Evolutionary conservation across 1,139 yeast species (phyloP).

Genomic region (Blastobotrys arbuscula): DNA sequence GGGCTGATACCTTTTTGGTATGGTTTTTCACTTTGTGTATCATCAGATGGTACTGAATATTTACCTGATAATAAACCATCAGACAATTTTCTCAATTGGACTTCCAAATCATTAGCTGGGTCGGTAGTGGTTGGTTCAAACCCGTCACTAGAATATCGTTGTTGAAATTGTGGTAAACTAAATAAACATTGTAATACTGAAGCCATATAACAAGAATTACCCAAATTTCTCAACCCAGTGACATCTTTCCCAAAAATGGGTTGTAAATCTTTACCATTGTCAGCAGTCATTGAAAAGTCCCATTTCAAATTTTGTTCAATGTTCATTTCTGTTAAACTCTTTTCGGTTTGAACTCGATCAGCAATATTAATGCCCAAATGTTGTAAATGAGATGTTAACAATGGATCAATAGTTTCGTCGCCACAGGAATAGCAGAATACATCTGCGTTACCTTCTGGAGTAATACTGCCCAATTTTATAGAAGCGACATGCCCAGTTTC

Average conservation of each 20-base stretch:
- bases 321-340: constrained; percentile 79
- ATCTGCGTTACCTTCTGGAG: constrained; percentile 61
- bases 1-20: constrained; percentile 80
- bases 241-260: constrained; percentile 66
- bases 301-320: constrained; percentile 88
- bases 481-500: constrained; percentile 67
- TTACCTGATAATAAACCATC: constrained; percentile 76
- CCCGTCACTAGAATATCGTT: constrained; percentile 22
- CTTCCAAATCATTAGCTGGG: constrained; percentile 59
- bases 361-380: constrained; percentile 68
- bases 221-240: constrained; percentile 82
- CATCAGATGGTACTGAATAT: constrained; percentile 49
- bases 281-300: constrained; percentile 80
- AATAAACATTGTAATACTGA: constrained; percentile 75
- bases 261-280: constrained; percentile 57
- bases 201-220: constrained; percentile 88
- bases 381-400: constrained; percentile 44
- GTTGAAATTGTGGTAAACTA: constrained; percentile 36
- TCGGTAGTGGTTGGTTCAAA: constrained; percentile 33
- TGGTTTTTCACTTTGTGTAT: constrained; percentile 28
- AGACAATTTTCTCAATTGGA: constrained; percentile 71
- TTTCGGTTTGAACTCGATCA: constrained; percentile 62
- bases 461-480: constrained; percentile 82
- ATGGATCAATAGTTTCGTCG: constrained; percentile 79
- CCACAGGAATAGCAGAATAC: constrained; percentile 84